Base-by-base conservation (phyloP, 2,329 filamentous ascomycete genomes). In the Cercospora beticola region DNA sequence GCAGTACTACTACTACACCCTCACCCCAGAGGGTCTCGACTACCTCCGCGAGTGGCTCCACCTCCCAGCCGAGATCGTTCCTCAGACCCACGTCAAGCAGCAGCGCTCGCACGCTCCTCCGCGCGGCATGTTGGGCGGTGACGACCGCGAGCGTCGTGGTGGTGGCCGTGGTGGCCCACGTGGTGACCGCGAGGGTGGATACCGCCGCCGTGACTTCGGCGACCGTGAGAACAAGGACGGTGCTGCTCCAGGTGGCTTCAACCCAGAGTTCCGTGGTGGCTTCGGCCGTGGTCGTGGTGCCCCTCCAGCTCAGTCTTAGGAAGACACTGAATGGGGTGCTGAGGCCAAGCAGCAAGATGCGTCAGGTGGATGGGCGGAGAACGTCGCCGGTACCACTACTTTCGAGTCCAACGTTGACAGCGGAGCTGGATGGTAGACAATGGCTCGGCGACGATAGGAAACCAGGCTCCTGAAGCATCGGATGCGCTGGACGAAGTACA, bases 41-140 rank as follows among this genome's bases (percentile, higher is more conserved):
- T 99, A 99, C 90, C 94, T 99, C 84, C 94, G 95, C 83, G 95
- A 99, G 89, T 99, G 95, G 95, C 94, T 99, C 79, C 95, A 99
- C 87, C 92, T 99, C 80, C 95, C 95, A 81, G 94, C 95, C 83
- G 95, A 99, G 90, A 97, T 99, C 82, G 95, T 99, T 77, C 95
- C 95, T 79, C 93, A 96, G 81, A 99, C 95, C 81, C 95, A 99
- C 91, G 98, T 99, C 88, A 99, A 99, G 92, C 94, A 97, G 88
- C 93, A 97, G 89, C 93, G 95, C 85, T 95, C 93, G 80, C 93
- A 97, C 86, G 94, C 93, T 86, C 94, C 94, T 84, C 94, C 95
- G 82, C 94, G 95, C 81, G 95, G 95, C 82, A 98, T 99, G 95
- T 90, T 98, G 87, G 93, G 93, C 79, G 89, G 87, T 76, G 74